These are phyloP conservation scores for Mycena albidolilacea DNA, from an alignment of 768 basidiomycete species.

Conservation along the genomic window DNA sequence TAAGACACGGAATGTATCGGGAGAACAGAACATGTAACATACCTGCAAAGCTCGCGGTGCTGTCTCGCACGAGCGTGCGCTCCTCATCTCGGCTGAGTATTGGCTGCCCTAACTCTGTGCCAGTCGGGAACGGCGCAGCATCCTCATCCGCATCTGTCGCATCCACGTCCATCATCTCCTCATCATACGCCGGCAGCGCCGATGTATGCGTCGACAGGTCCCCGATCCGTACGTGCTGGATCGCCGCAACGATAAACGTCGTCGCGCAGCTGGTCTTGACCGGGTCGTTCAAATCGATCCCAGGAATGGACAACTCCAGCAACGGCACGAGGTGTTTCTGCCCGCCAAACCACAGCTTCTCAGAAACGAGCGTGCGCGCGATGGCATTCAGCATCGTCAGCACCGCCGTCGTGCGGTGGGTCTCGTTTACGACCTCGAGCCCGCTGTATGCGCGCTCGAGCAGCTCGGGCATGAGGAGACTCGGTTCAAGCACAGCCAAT, in stretches of 20 bases:
- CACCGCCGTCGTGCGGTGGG: constrained; percentile 93
- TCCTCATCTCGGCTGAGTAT: constrained; percentile 75
- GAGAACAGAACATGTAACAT: constrained; percentile 30
- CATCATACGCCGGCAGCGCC: constrained; percentile 67
- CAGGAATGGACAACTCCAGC: constrained; percentile 90
- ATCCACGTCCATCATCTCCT: constrained; percentile 70
- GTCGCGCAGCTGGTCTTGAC: constrained; percentile 85
- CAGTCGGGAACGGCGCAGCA: constrained; percentile 65
- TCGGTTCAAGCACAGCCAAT: constrained; percentile 86
- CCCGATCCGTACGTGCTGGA: constrained; percentile 84
- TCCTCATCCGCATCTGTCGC: constrained; percentile 55
- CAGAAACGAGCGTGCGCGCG: constrained; percentile 81
- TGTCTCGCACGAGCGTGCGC: constrained; percentile 80
- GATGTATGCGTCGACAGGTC: constrained; percentile 78
- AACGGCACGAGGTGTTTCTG: constrained; percentile 92
- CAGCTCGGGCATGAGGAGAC: constrained; percentile 90
- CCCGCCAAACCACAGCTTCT: constrained; percentile 86
- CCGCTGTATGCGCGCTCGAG: constrained; percentile 93
- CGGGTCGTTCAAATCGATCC: constrained; percentile 92
- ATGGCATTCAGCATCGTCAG: constrained; percentile 87
- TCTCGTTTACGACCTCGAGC: constrained; percentile 95
- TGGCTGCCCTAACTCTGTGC: constrained; percentile 60
- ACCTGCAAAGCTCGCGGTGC: constrained; percentile 86
- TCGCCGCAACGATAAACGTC: constrained; percentile 80
- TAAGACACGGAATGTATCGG: background rate